Conservation (phyloP, 129 eudicot genomes). For the carrot (Daucus carota) region DNA sequence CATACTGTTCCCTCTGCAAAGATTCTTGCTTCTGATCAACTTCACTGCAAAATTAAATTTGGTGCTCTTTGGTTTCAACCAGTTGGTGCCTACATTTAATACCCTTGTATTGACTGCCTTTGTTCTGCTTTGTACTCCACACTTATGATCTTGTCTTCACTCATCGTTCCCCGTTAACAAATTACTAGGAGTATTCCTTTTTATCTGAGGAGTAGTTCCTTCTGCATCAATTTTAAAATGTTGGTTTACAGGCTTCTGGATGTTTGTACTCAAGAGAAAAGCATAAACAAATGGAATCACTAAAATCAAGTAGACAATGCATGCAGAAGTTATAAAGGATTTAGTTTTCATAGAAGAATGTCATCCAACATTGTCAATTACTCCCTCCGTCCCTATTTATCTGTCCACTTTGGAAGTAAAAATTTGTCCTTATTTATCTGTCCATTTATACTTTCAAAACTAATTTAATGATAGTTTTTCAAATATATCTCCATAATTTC, state of each 20-base stretch:
- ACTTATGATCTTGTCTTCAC: background rate
- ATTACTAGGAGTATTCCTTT: background rate
- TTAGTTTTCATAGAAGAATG: background rate
- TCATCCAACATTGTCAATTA: background rate
- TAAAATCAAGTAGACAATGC: too few species aligned
- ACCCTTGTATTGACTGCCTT: background rate
- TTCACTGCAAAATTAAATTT: slow-evolving; percentile 4
- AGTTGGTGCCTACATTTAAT: slow-evolving; percentile 2
- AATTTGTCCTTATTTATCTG: too few species aligned
- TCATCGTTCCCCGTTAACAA: background rate
- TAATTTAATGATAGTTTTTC: too few species aligned
- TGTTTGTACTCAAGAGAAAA: background rate
- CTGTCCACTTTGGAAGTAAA: too few species aligned
- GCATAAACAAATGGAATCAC: background rate
- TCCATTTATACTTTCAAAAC: too few species aligned
- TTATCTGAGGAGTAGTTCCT: background rate
- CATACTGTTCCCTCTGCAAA: slow-evolving; percentile 1
- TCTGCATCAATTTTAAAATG: background rate
- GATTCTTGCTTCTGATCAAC: background rate
- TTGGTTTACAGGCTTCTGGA: background rate
- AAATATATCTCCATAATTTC: too few species aligned
- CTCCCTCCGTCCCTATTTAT: too few species aligned
- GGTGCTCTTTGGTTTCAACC: slow-evolving; percentile 5
- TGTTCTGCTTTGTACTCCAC: background rate
- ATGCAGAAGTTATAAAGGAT: background rate